Percentiles rank a stretch among this genome's conserved stretches.
Conservation (phyloP, 495 filamentous ascomycete genomes). For the Arthonia radiata region DNA sequence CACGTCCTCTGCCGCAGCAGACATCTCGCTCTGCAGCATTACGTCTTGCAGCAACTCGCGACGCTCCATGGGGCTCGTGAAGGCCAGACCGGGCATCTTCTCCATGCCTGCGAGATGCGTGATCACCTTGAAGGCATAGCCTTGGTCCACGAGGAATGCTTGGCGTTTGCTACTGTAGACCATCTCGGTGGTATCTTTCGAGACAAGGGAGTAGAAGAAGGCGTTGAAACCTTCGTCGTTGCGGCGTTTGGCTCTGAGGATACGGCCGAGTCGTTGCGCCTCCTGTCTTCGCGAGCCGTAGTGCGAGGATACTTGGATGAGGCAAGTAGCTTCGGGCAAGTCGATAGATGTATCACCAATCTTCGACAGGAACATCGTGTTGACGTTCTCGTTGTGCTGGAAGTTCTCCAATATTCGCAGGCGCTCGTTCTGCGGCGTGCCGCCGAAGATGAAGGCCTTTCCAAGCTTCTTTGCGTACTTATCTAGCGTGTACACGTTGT, state of each 20-base stretch:
- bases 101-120: slow-evolving; percentile 86
- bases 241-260: slow-evolving; percentile 81
- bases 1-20: slow-evolving; percentile 50
- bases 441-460: slow-evolving; percentile 86
- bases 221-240: slow-evolving; percentile 99
- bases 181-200: slow-evolving; percentile 96
- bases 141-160: slow-evolving; percentile 94
- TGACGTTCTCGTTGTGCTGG: slow-evolving; percentile 76
- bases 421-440: slow-evolving; percentile 66
- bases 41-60: slow-evolving; percentile 77
- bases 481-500: slow-evolving; percentile 88
- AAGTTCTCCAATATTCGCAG: slow-evolving; percentile 86
- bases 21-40: slow-evolving; percentile 70
- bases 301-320: slow-evolving; percentile 96
- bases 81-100: slow-evolving; percentile 54
- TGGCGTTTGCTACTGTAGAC: slow-evolving; percentile 92
- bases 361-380: slow-evolving; percentile 92
- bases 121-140: slow-evolving; percentile 98
- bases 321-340: slow-evolving; percentile 83
- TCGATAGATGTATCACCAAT: slow-evolving; percentile 96
- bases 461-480: slow-evolving; percentile 60
- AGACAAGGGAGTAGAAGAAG: slow-evolving; percentile 95
- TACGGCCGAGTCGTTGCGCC: slow-evolving; percentile 81
- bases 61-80: slow-evolving; percentile 54
- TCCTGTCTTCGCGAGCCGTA: slow-evolving; percentile 96